Percentiles rank a stretch among this genome's conserved stretches.
phyloP scores from a whole-genome alignment of 768 basidiomycete genomes.

The Collybia mongolica region DNA sequence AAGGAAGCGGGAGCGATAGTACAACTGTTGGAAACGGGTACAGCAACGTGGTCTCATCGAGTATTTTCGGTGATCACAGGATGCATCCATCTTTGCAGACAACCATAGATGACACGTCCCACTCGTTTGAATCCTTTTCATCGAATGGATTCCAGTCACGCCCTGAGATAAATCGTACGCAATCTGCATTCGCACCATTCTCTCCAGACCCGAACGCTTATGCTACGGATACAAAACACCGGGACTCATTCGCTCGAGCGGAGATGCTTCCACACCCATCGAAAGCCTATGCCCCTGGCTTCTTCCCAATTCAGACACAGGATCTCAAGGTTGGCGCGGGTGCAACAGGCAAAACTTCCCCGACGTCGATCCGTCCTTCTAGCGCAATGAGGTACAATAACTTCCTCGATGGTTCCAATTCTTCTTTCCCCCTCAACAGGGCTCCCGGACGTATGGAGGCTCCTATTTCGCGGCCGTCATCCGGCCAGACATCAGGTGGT shows the following conservation, averaged over 20 bases:
- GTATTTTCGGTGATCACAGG: constrained; percentile 12
- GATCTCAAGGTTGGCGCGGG: constrained; percentile 34
- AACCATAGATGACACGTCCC: constrained; percentile 14
- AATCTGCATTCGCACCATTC: constrained; percentile 68
- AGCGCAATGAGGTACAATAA: constrained; percentile 44
- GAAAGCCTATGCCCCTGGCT: constrained; percentile 51
- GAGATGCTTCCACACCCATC: constrained; percentile 47
- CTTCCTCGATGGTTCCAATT: constrained; percentile 42
- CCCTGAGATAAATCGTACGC: constrained; percentile 33
- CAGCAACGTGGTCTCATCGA: background rate
- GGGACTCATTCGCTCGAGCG: constrained; percentile 33
- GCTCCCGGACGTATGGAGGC: constrained; percentile 42
- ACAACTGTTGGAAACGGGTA: constrained; percentile 8
- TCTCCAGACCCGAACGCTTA: constrained; percentile 69
- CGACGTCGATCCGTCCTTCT: constrained; percentile 43
- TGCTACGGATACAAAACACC: constrained; percentile 31
- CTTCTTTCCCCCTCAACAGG: constrained; percentile 35
- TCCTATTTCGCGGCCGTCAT: constrained; percentile 53
- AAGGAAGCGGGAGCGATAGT: constrained; percentile 7
- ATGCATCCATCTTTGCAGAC: constrained; percentile 18
- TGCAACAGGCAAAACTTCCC: constrained; percentile 18
- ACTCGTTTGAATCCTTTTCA: constrained; percentile 17
- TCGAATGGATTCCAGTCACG: constrained; percentile 22
- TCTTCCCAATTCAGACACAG: constrained; percentile 37
- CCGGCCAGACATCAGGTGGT: constrained; percentile 36